Percentiles rank a stretch among this genome's conserved stretches.
Evolutionary conservation across 208 protist species (phyloP).

Genomic region (Endotrypanum monterogeii): DNA sequence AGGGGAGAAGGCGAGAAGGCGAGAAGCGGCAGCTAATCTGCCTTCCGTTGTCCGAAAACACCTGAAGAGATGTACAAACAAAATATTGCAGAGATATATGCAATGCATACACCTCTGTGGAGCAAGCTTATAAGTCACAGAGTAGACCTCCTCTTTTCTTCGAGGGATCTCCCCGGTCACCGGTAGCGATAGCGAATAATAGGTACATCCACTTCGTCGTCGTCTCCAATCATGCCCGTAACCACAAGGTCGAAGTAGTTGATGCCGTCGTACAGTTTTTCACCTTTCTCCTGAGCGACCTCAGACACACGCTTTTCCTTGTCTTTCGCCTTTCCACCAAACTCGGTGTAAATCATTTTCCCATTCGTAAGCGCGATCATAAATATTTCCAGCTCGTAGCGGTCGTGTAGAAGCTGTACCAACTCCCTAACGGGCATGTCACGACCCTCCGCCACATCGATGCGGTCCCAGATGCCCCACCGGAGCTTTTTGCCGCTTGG

Average conservation of each 20-base stretch:
- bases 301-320: conserved; percentile 62
- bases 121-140: no score
- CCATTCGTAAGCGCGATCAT: conserved; percentile 90
- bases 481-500: conserved; percentile 55
- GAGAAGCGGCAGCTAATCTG: no score
- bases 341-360: conserved; percentile 86
- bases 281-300: conserved; percentile 61
- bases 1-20: no score
- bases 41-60: no score
- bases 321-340: conserved; percentile 78
- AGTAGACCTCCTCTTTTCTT: no score
- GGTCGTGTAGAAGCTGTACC: conserved; percentile 80
- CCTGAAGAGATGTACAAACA: no score
- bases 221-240: conserved; percentile 75
- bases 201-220: conserved; percentile 83
- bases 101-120: no score
- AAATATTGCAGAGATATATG: no score
- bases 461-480: conserved; percentile 97
- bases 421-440: conserved; percentile 95
- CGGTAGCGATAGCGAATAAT: conserved; percentile 70
- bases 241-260: conserved; percentile 77
- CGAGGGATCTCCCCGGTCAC: not conserved
- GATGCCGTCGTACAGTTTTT: conserved; percentile 53
- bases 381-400: conserved; percentile 92
- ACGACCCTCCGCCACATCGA: conserved; percentile 94